Evolutionary conservation across 345 rosid genomes (phyloP).

Genomic region (Triadica sebifera): DNA sequence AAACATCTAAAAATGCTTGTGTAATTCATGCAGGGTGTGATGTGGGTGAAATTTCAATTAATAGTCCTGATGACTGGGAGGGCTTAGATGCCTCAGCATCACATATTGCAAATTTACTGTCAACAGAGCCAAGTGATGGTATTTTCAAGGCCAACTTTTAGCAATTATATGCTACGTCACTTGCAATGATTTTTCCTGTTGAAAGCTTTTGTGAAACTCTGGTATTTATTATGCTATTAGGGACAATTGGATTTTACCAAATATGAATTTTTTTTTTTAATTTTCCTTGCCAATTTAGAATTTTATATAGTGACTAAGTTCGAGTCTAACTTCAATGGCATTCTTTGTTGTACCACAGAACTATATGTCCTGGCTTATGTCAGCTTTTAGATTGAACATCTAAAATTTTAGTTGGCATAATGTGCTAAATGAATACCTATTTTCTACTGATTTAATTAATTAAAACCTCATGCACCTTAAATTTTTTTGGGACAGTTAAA

Average conservation of each 20-base stretch:
- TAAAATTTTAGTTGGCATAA: neutral
- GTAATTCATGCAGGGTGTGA: conserved; percentile 23
- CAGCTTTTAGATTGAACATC: conserved; percentile 8
- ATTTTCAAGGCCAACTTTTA: conserved; percentile 9
- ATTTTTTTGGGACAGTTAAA: conserved; percentile 24
- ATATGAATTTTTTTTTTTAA: neutral
- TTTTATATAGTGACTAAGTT: neutral
- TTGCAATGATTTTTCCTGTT: neutral
- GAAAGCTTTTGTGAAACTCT: no score
- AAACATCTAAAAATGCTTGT: neutral
- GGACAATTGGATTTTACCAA: conserved; percentile 1
- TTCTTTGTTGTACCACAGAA: no score
- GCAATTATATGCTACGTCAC: neutral
- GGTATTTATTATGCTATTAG: neutral
- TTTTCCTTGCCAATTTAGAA: neutral
- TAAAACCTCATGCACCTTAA: neutral
- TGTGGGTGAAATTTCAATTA: conserved; percentile 32
- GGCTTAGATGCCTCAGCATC: conserved; percentile 41
- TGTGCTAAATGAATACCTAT: neutral
- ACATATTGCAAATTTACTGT: conserved; percentile 35
- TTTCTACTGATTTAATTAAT: neutral
- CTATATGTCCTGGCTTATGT: neutral
- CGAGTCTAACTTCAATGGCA: no score
- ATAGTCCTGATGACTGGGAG: conserved; percentile 33
- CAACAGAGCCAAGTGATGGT: conserved; percentile 38